These are phyloP conservation scores for Tuber borchii DNA, from an alignment of 495 filamentous ascomycete genomes.

Conservation along the genomic window DNA sequence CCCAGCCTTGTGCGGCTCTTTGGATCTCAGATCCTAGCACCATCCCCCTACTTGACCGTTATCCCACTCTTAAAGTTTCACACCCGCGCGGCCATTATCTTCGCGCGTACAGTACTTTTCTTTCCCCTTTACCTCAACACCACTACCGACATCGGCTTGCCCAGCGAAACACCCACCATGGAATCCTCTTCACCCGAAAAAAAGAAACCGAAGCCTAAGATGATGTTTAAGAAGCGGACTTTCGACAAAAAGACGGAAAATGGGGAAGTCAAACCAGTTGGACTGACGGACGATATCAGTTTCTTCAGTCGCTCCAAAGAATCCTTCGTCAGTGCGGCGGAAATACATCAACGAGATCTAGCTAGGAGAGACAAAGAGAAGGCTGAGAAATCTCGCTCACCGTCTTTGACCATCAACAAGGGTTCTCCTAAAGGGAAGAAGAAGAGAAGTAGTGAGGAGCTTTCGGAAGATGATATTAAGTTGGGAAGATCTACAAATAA, in stretches of 20 bases:
- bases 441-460: constrained; percentile 2
- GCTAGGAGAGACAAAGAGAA: constrained; percentile 7
- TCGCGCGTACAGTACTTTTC: constrained; percentile 30
- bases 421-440: constrained; percentile 29
- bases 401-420: not conserved
- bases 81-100: not conserved
- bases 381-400: constrained; percentile 10
- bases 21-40: not conserved
- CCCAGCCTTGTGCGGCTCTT: not conserved
- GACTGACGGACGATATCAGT: constrained; percentile 10
- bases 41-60: not conserved
- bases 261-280: not conserved
- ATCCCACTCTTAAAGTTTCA: not conserved
- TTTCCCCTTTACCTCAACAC: constrained; percentile 13
- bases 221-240: constrained; percentile 30
- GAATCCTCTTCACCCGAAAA: constrained; percentile 13
- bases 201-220: constrained; percentile 14
- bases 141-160: not conserved
- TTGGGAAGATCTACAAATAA: constrained; percentile 7
- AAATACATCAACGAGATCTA: constrained; percentile 8
- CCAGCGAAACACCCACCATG: constrained; percentile 17
- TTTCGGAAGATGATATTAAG: constrained; percentile 14
- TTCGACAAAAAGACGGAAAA: constrained; percentile 8
- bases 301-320: constrained; percentile 28
- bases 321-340: constrained; percentile 16